Evolutionary conservation across 306 rosid genomes (phyloP).

Genomic region (Oemleria cerasiformis): DNA sequence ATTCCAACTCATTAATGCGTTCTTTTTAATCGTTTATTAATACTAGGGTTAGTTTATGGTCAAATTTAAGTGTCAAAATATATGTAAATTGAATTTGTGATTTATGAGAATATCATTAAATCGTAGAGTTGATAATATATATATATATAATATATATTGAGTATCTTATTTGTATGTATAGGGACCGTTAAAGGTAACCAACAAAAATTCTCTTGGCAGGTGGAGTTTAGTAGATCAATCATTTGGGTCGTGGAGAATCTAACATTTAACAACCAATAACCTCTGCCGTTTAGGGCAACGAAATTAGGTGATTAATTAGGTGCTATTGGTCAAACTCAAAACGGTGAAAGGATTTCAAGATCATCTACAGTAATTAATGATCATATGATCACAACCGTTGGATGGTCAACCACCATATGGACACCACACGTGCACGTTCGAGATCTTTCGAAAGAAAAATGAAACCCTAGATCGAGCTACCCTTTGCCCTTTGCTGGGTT

Average conservation of each 20-base stretch:
- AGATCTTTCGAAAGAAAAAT: constrained; percentile 29
- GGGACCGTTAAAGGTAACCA: constrained; percentile 14
- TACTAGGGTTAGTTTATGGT: background rate
- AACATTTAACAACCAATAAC: constrained; percentile 1
- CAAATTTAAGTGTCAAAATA: too few relatives aligned
- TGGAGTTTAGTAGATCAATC: constrained; percentile 32
- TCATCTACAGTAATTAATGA: background rate
- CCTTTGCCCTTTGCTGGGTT: constrained; percentile 23
- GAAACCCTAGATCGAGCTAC: constrained; percentile 8
- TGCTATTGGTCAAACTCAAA: constrained; percentile 29
- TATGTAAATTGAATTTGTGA: background rate
- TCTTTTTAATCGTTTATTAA: too few relatives aligned
- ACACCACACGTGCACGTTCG: constrained; percentile 16
- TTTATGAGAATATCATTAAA: too few relatives aligned
- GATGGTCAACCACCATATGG: constrained; percentile 37
- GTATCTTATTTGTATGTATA: background rate
- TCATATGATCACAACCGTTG: constrained; percentile 6
- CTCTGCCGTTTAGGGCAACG: constrained; percentile 12
- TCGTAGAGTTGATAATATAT: background rate
- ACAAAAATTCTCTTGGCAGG: constrained; percentile 25
- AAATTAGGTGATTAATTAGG: constrained; percentile 32
- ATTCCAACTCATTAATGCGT: too few relatives aligned
- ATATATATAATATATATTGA: background rate
- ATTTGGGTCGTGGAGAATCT: constrained; percentile 1
- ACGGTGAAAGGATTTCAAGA: constrained; percentile 11